These are phyloP conservation scores for Ilyonectria sp. DNA, from an alignment of 2,329 filamentous ascomycete species.

Conservation along the genomic window DNA sequence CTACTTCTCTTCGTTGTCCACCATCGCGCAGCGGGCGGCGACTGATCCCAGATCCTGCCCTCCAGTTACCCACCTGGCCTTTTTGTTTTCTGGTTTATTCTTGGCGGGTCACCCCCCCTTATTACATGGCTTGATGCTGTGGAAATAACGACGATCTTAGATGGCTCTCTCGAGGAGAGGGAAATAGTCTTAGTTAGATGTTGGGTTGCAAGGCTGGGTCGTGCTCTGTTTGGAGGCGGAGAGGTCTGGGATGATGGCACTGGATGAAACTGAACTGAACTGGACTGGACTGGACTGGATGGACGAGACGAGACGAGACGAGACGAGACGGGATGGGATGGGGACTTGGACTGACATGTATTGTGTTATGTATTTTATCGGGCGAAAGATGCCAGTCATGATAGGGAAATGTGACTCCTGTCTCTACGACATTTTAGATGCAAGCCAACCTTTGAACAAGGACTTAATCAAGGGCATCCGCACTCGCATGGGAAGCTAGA, in stretches of 20 bases:
- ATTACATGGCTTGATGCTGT: conserved; percentile 28
- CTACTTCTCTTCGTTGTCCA: conserved; percentile 20
- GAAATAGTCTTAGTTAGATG: conserved; percentile 34
- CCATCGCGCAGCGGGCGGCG: conserved; percentile 19
- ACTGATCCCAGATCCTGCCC: conserved; percentile 20
- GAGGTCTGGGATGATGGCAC: conserved; percentile 31
- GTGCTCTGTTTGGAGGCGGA: conserved; percentile 7
- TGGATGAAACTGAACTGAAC: conserved; percentile 32
- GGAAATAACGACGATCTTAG: conserved; percentile 31
- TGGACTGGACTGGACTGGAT: too few relatives aligned
- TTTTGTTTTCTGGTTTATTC: conserved; percentile 34
- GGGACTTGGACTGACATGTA: conserved; percentile 32
- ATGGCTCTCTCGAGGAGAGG: conserved; percentile 28
- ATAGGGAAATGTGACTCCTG: conserved; percentile 19
- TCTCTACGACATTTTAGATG: neutral
- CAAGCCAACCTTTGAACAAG: neutral
- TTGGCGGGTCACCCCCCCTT: conserved; percentile 33
- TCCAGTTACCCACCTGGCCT: conserved; percentile 31
- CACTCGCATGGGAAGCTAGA: too few relatives aligned
- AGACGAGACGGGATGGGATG: conserved; percentile 3
- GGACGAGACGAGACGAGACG: conserved; percentile 19
- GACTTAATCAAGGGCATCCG: neutral
- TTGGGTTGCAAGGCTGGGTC: conserved; percentile 18
- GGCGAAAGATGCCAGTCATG: conserved; percentile 20
- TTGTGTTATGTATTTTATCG: conserved; percentile 36